Evolutionary conservation across 2,329 filamentous ascomycete species (phyloP).

Genomic region (Didymella lethalis): DNA sequence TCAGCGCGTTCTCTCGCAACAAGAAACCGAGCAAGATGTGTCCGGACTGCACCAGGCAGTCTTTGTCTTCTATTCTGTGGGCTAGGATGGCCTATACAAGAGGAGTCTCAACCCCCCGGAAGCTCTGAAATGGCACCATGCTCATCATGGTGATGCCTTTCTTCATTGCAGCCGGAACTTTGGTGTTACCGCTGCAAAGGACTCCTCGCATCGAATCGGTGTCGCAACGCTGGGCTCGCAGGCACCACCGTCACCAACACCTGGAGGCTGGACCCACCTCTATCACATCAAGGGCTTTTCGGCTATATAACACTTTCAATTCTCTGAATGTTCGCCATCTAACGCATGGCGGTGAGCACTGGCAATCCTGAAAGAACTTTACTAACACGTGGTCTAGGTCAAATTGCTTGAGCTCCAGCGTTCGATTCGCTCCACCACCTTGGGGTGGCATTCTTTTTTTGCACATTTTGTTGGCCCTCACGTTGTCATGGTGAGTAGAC

Average conservation of each 20-base stretch:
- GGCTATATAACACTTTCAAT: background rate
- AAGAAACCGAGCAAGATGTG: background rate
- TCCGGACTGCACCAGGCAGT: background rate
- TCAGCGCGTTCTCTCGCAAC: background rate
- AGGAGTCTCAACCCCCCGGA: background rate
- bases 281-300: background rate
- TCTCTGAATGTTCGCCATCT: background rate
- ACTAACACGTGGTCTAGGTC: background rate
- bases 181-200: background rate
- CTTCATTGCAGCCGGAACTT: background rate
- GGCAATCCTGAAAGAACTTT: background rate
- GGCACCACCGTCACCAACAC: background rate
- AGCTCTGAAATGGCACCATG: background rate
- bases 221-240: background rate
- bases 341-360: background rate
- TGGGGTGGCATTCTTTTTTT: conserved; percentile 2
- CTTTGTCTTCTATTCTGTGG: background rate
- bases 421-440: background rate
- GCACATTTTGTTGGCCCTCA: background rate
- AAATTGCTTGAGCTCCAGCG: background rate
- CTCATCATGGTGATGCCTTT: background rate
- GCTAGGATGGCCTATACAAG: background rate
- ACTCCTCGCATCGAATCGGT: background rate
- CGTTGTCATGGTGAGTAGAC: background rate
- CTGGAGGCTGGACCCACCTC: background rate